Conservation (phyloP, 352 stramenopile genomes). For the Phytopythium helicoides region DNA sequence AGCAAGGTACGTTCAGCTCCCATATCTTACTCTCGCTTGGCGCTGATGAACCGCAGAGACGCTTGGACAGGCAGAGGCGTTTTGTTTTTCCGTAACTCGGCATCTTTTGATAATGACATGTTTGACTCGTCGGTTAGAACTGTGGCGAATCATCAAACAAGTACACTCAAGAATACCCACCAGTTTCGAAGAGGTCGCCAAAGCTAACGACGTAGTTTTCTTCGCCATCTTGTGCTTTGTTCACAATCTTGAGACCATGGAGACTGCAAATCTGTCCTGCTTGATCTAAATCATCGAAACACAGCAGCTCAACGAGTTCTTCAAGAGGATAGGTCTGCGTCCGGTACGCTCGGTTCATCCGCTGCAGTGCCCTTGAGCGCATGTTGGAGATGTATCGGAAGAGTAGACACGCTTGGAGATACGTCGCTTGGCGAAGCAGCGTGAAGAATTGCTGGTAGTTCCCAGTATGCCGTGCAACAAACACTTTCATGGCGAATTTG, state of each 20-base stretch:
- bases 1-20: no score
- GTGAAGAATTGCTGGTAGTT: conserved; percentile 86
- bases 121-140: no score
- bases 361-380: conserved; percentile 64
- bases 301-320: conserved; percentile 63
- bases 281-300: conserved; percentile 82
- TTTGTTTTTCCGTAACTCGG: conserved; percentile 66
- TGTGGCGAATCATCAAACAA: no score
- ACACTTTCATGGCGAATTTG: conserved; percentile 86
- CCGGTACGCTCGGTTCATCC: conserved; percentile 77
- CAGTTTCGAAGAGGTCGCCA: conserved; percentile 74
- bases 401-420: conserved; percentile 80
- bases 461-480: conserved; percentile 80
- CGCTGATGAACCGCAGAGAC: conserved; percentile 69
- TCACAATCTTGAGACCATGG: conserved; percentile 59
- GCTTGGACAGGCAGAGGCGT: conserved; percentile 48
- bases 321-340: conserved; percentile 65
- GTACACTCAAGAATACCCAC: conserved; percentile 17
- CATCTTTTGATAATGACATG: conserved; percentile 35
- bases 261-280: conserved; percentile 58
- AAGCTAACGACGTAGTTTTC: conserved; percentile 61
- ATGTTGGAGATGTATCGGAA: conserved; percentile 81
- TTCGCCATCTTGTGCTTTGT: conserved; percentile 41
- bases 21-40: conserved; percentile 73
- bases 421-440: conserved; percentile 69